Percentiles rank a stretch among this genome's conserved stretches.
Evolutionary conservation across 352 stramenopile species (phyloP).

Genomic region (Phytophthora colocasiae): DNA sequence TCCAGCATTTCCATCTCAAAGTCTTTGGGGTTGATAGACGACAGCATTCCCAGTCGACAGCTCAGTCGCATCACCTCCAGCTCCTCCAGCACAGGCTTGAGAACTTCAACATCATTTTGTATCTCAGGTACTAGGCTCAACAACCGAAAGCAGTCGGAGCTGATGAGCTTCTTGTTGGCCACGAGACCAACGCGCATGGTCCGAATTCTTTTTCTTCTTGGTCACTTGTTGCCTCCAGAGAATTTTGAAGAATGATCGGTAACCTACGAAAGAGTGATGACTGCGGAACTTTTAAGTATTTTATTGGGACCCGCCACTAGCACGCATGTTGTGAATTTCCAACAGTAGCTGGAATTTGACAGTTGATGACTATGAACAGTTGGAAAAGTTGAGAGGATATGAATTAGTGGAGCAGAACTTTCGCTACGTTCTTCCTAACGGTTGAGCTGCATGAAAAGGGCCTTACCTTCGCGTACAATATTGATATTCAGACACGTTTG

Average conservation of each 20-base stretch:
- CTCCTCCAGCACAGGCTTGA: conserved; percentile 76
- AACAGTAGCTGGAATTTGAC: conserved; percentile 1
- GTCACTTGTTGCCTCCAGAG: conserved; percentile 19
- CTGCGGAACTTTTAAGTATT: no score
- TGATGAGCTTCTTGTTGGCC: conserved; percentile 29
- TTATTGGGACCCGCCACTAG: conserved; percentile 10
- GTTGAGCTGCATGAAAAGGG: conserved; percentile 8
- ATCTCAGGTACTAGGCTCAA: conserved; percentile 56
- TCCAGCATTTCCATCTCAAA: conserved; percentile 66
- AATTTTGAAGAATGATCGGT: conserved; percentile 17
- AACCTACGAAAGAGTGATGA: no score
- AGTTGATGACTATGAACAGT: conserved; percentile 11
- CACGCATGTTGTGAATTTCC: neutral
- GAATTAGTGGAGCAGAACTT: neutral
- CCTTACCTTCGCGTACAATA: neutral
- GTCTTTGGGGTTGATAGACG: conserved; percentile 52
- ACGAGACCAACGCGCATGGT: conserved; percentile 30
- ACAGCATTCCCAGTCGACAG: conserved; percentile 57
- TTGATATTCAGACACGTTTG: conserved; percentile 8
- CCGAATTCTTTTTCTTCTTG: neutral
- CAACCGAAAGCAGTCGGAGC: conserved; percentile 59
- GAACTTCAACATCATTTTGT: conserved; percentile 73
- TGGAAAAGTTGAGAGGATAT: no score
- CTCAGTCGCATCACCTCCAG: conserved; percentile 74
- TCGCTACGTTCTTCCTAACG: neutral